Evolutionary conservation across 257 asterid species (phyloP).

Genomic region (Paraleonurus japonicus): DNA sequence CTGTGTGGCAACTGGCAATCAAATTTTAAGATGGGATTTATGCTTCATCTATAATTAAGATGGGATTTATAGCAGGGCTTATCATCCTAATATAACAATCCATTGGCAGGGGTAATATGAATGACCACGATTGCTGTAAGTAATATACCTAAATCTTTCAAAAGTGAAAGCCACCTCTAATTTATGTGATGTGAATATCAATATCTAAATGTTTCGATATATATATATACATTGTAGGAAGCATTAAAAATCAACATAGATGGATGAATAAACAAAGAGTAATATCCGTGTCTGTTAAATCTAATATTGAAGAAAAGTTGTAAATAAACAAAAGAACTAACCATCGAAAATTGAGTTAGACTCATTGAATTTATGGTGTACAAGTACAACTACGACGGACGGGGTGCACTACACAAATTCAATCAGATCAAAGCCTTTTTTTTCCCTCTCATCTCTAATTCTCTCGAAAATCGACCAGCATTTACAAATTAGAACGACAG

Average conservation of each 20-base stretch:
- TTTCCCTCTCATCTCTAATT: too few species aligned
- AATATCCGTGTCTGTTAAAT: background rate
- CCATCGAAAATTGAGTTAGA: slow-evolving; percentile 63
- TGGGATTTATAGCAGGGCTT: too few species aligned
- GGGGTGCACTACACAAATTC: background rate
- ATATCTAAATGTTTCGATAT: too few species aligned
- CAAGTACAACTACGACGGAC: background rate
- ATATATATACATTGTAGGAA: background rate
- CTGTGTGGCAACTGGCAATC: background rate
- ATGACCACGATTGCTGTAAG: background rate
- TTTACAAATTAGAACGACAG: too few species aligned
- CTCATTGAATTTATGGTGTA: slow-evolving; percentile 38
- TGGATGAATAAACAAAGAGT: background rate
- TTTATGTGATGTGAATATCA: background rate
- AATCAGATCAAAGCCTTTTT: too few species aligned
- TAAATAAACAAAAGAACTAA: slow-evolving; percentile 22
- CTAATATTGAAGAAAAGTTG: background rate
- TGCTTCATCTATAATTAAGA: background rate
- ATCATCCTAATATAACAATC: too few species aligned
- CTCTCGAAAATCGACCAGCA: too few species aligned
- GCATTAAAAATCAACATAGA: background rate
- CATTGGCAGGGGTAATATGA: too few species aligned
- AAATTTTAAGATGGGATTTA: background rate
- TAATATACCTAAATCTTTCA: background rate
- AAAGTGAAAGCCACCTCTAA: background rate